phyloP scores from a whole-genome alignment of 2,329 filamentous ascomycete species.

The Onygenales sp. region DNA sequence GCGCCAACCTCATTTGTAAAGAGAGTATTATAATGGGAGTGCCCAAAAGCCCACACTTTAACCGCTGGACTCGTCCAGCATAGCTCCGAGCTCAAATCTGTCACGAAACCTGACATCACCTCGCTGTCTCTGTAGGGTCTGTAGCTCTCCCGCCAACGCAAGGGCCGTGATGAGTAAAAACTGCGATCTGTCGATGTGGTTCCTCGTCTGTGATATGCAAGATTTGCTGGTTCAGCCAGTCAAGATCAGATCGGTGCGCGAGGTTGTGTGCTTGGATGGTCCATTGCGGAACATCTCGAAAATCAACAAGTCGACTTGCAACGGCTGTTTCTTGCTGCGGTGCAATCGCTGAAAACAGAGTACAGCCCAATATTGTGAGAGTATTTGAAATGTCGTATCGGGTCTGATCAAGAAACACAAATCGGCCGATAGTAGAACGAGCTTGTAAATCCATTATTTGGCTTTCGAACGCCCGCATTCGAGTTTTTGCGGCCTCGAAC shows the following conservation, averaged over 20 bases:
- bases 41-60: slow-evolving; percentile 35
- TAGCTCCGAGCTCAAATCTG: slow-evolving; percentile 25
- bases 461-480: slow-evolving; percentile 10
- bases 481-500: slow-evolving; percentile 9
- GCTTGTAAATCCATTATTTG: slow-evolving; percentile 7
- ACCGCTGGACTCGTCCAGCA: slow-evolving; percentile 28
- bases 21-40: slow-evolving; percentile 35
- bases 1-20: slow-evolving; percentile 18
- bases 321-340: slow-evolving; percentile 25
- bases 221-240: slow-evolving; percentile 23
- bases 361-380: slow-evolving; percentile 33
- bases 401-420: slow-evolving; percentile 28
- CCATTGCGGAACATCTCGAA: slow-evolving; percentile 30
- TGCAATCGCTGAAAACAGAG: slow-evolving; percentile 40
- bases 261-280: slow-evolving; percentile 15
- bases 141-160: slow-evolving; percentile 9
- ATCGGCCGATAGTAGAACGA: slow-evolving; percentile 12
- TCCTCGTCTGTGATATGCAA: slow-evolving; percentile 13
- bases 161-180: slow-evolving; percentile 25
- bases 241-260: slow-evolving; percentile 18
- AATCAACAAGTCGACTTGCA: slow-evolving; percentile 36
- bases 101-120: slow-evolving; percentile 26
- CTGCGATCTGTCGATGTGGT: slow-evolving; percentile 17
- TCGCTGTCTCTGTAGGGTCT: slow-evolving; percentile 17
- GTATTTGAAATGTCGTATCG: slow-evolving; percentile 23